Percentiles rank a stretch among this genome's conserved stretches.
Conservation (phyloP, 2,329 filamentous ascomycete species). For the Amphichorda felina region DNA sequence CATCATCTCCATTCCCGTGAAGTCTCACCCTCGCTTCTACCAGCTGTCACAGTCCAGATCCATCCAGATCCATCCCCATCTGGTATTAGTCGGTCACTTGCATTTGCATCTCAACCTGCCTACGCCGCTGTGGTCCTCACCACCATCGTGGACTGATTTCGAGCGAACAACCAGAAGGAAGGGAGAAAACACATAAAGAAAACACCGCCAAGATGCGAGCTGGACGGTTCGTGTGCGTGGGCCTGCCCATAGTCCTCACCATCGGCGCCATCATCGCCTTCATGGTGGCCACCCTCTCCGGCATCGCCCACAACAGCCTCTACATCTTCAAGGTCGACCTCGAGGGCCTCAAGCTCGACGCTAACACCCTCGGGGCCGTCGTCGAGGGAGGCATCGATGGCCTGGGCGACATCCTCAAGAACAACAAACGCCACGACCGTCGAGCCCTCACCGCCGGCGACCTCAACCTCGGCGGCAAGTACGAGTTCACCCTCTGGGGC, state of each 20-base stretch:
- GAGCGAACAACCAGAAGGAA: too few species aligned
- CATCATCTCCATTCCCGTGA: too few species aligned
- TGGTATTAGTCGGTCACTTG: too few species aligned
- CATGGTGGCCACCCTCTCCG: slow-evolving; percentile 42
- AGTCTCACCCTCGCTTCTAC: too few species aligned
- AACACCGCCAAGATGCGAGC: slow-evolving; percentile 32
- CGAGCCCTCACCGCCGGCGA: slow-evolving; percentile 37
- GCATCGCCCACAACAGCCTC: slow-evolving; percentile 42
- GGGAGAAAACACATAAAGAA: too few species aligned
- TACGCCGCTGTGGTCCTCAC: too few species aligned
- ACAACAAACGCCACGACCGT: slow-evolving; percentile 15
- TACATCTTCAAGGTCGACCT: slow-evolving; percentile 52
- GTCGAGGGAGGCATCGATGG: slow-evolving; percentile 7
- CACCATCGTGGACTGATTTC: too few species aligned
- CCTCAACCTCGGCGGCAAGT: slow-evolving; percentile 59
- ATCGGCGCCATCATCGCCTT: slow-evolving; percentile 64
- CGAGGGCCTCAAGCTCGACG: slow-evolving; percentile 43
- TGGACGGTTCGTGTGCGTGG: slow-evolving; percentile 77
- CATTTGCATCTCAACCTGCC: too few species aligned
- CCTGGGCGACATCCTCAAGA: slow-evolving; percentile 1
- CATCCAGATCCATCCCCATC: too few species aligned
- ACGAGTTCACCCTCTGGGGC: slow-evolving; percentile 76
- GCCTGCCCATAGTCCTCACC: slow-evolving; percentile 74
- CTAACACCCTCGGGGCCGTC: slow-evolving; percentile 12
- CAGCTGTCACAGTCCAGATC: too few species aligned